Percentiles rank a stretch among this genome's conserved stretches.
Conservation (phyloP, 23 red algal genomes). For the Agarophyton chilense region DNA sequence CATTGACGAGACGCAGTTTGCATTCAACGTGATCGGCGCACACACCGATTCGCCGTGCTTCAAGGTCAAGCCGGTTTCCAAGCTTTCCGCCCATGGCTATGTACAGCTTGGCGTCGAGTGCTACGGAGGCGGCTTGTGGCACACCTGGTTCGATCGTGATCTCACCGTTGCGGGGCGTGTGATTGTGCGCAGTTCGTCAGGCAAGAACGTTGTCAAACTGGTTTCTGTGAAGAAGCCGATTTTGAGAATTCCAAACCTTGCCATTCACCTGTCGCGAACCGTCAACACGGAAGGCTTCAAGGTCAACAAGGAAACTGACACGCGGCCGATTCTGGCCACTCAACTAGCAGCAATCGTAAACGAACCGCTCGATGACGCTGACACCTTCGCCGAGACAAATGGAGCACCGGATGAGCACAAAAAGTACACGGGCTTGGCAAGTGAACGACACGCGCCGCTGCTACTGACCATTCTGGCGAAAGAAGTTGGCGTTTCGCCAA, state of each 20-base stretch:
- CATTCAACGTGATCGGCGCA: conserved; percentile 73
- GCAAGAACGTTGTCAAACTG: conserved; percentile 31
- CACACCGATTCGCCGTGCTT: conserved; percentile 96
- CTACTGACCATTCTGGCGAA: conserved; percentile 44
- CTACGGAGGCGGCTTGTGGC: conserved; percentile 93
- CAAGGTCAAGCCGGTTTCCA: conserved; percentile 80
- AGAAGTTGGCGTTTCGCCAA: conserved; percentile 21
- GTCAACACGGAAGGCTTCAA: conserved; percentile 77
- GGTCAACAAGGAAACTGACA: conserved; percentile 81
- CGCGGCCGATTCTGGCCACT: conserved; percentile 71
- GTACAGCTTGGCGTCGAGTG: conserved; percentile 80
- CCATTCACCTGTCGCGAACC: conserved; percentile 85
- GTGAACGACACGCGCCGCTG: conserved; percentile 48
- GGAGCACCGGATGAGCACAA: neutral
- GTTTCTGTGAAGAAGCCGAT: conserved; percentile 59
- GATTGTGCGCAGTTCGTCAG: conserved; percentile 17
- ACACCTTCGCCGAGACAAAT: neutral
- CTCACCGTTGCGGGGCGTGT: conserved; percentile 85
- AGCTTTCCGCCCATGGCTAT: conserved; percentile 28
- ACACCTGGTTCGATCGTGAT: conserved; percentile 96
- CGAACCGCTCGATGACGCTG: neutral
- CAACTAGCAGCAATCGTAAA: conserved; percentile 2
- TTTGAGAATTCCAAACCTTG: conserved; percentile 81
- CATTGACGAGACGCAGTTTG: conserved; percentile 3
- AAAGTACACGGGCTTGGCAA: neutral